Conservation (phyloP, 1,284 basidiomycete species). For the Stygiomarasmius scandens region DNA sequence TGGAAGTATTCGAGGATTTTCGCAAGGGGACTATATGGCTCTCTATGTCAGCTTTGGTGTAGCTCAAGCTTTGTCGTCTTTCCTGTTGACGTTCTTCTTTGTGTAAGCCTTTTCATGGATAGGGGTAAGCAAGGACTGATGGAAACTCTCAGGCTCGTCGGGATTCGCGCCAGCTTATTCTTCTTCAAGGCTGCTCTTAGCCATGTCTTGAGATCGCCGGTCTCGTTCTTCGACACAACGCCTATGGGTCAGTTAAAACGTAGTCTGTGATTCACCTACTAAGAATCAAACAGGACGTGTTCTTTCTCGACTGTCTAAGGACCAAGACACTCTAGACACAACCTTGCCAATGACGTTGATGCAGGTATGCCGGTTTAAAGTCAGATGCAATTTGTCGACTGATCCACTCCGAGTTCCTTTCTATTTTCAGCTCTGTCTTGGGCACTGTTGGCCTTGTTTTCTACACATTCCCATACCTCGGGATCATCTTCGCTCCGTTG, state of each 20-base stretch:
- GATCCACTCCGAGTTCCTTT: slow-evolving; percentile 40
- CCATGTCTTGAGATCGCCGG: slow-evolving; percentile 66
- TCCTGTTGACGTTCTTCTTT: slow-evolving; percentile 55
- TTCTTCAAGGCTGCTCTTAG: slow-evolving; percentile 62
- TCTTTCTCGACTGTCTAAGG: slow-evolving; percentile 62
- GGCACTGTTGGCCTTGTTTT: slow-evolving; percentile 63
- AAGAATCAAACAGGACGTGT: slow-evolving; percentile 47
- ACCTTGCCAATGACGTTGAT: slow-evolving; percentile 47
- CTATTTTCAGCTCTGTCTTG: slow-evolving; percentile 49
- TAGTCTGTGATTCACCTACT: slow-evolving; percentile 18
- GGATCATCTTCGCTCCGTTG: slow-evolving; percentile 61
- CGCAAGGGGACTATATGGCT: slow-evolving; percentile 65
- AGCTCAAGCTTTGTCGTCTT: slow-evolving; percentile 57
- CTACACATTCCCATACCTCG: slow-evolving; percentile 65
- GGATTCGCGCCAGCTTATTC: slow-evolving; percentile 57
- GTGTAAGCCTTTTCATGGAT: slow-evolving; percentile 37
- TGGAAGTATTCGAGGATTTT: slow-evolving; percentile 48
- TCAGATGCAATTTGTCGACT: neutral
- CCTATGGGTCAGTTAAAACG: slow-evolving; percentile 61
- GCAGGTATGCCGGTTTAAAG: slow-evolving; percentile 27
- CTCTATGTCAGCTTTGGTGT: slow-evolving; percentile 67
- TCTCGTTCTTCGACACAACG: slow-evolving; percentile 83
- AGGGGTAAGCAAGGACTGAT: neutral
- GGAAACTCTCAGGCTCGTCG: slow-evolving; percentile 48
- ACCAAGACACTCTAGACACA: slow-evolving; percentile 60